Percentiles rank a stretch among this genome's conserved stretches.
phyloP scores from a whole-genome alignment of 495 filamentous ascomycete genomes.

The Thozetella sp. region DNA sequence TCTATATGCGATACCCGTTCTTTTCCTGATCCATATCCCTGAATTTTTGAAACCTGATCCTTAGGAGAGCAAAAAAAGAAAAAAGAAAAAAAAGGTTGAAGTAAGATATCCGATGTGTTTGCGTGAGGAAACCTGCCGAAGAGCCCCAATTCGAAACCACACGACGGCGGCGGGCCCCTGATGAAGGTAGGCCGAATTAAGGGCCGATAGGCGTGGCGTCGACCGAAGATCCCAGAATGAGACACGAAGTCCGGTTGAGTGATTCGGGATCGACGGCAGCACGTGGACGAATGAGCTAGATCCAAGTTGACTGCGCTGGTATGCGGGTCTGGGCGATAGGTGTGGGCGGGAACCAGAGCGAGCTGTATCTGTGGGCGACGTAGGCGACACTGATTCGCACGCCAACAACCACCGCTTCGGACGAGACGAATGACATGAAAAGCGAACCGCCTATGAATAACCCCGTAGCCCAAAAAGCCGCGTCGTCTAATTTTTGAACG shows the following conservation, averaged over 20 bases:
- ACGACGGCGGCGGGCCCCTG: no score
- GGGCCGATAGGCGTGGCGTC: neutral
- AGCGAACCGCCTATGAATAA: conserved; percentile 19
- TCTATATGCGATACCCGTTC: conserved; percentile 43
- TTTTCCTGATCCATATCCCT: conserved; percentile 33
- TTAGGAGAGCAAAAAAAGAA: conserved; percentile 18
- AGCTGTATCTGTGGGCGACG: no score
- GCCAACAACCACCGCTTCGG: conserved; percentile 6
- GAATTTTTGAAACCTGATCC: conserved; percentile 32
- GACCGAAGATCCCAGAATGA: neutral
- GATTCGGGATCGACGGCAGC: neutral
- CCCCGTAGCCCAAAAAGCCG: conserved; percentile 20
- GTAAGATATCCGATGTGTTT: conserved; percentile 15
- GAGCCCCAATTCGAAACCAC: no score
- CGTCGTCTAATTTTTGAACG: conserved; percentile 37
- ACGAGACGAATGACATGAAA: conserved; percentile 10
- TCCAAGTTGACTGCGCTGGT: neutral
- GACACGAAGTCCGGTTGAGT: neutral
- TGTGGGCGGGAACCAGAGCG: no score
- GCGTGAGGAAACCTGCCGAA: conserved; percentile 8
- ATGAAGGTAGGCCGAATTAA: neutral
- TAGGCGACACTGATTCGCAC: no score
- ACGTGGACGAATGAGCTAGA: neutral
- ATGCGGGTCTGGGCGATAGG: neutral
- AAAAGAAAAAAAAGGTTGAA: conserved; percentile 30